Conservation (phyloP, 768 basidiomycete genomes). For the Tylopilus vinaceipallidus region DNA sequence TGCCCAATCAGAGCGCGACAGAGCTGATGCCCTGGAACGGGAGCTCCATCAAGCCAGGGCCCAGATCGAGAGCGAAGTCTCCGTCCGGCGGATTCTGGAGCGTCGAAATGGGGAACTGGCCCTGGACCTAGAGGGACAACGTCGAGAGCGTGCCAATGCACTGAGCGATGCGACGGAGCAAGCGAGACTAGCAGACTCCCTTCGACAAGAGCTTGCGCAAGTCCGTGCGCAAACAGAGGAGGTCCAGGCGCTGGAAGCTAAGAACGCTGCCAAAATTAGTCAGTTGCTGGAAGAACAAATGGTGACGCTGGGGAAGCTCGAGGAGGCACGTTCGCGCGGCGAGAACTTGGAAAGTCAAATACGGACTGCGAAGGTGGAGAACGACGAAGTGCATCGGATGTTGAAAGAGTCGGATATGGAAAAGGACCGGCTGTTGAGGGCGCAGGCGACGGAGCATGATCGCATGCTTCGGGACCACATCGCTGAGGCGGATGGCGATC, state of each 20-base stretch:
- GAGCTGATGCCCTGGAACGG: constrained; percentile 56
- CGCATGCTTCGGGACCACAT: constrained; percentile 79
- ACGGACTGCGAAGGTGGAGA: constrained; percentile 64
- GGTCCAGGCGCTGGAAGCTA: constrained; percentile 62
- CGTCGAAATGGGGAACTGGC: constrained; percentile 58
- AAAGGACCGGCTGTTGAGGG: constrained; percentile 73
- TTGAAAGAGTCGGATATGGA: constrained; percentile 68
- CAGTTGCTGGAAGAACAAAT: constrained; percentile 74
- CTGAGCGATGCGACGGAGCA: constrained; percentile 70
- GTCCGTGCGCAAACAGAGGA: constrained; percentile 63
- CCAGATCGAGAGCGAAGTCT: constrained; percentile 62
- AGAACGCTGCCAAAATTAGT: constrained; percentile 61
- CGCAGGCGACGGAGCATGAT: constrained; percentile 70
- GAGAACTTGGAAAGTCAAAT: constrained; percentile 79
- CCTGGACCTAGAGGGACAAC: constrained; percentile 54
- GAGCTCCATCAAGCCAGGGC: constrained; percentile 61
- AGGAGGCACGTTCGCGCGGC: constrained; percentile 70
- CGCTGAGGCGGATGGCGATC: constrained; percentile 90
- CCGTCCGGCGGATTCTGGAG: constrained; percentile 62
- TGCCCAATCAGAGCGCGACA: constrained; percentile 46
- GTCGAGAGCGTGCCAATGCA: constrained; percentile 51
- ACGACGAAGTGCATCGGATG: constrained; percentile 61
- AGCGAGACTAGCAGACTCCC: constrained; percentile 51
- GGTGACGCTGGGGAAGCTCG: constrained; percentile 64
- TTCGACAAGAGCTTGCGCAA: constrained; percentile 63